Conservation (phyloP, 257 asterid species). For the Penstemon eatonii region DNA sequence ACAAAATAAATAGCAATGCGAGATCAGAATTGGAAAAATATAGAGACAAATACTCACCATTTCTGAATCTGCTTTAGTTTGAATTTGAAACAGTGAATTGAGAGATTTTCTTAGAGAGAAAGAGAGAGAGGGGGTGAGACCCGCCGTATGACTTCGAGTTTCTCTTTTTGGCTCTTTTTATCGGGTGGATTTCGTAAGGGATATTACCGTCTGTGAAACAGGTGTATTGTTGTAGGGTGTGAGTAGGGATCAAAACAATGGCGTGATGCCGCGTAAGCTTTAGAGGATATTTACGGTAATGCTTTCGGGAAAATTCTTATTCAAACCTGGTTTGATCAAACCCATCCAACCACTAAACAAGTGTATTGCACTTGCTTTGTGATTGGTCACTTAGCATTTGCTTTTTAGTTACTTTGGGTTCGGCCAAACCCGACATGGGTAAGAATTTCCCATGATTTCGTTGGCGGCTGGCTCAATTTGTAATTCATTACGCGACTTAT, state of each 20-base stretch:
- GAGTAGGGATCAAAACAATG: slow-evolving; percentile 26
- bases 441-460: too few species aligned
- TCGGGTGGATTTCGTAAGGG: slow-evolving; percentile 1
- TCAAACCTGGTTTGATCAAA: too few species aligned
- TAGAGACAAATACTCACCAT: slow-evolving; percentile 28
- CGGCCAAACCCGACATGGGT: too few species aligned
- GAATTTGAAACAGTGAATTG: slow-evolving; percentile 8
- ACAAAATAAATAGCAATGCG: slow-evolving; percentile 6
- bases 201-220: slow-evolving; percentile 6
- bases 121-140: neutral
- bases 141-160: neutral
- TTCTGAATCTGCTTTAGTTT: neutral
- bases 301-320: too few species aligned
- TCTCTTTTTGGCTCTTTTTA: slow-evolving; percentile 10
- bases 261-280: slow-evolving; percentile 40
- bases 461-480: too few species aligned
- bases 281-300: neutral
- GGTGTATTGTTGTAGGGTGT: slow-evolving; percentile 22
- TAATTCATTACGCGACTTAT: too few species aligned
- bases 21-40: neutral
- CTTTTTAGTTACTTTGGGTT: too few species aligned
- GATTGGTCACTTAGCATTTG: too few species aligned
- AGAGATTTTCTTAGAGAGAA: neutral
- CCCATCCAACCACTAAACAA: too few species aligned
- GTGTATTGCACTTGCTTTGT: too few species aligned